A percentile compares a stretch with the other conserved stretches of the same genome.
phyloP scores from a whole-genome alignment of 148 eudicot genomes.

The Pharnaceum exiguum region DNA sequence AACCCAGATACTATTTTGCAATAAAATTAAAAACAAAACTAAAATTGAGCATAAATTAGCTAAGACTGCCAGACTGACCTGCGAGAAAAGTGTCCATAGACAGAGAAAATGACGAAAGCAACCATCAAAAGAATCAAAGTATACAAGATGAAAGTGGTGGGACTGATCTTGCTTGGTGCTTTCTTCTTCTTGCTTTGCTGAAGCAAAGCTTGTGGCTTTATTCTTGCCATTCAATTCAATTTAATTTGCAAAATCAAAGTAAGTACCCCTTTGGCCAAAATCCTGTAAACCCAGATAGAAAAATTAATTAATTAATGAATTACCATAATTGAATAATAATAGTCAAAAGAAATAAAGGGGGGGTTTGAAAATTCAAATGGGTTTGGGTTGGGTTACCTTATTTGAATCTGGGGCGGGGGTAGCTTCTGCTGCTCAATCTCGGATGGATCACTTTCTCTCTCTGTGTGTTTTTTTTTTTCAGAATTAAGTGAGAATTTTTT shows the following conservation, averaged over 20 bases:
- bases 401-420: no score
- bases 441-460: no score
- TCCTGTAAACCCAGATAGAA: conserved; percentile 1
- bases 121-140: conserved; percentile 43
- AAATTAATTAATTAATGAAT: background rate
- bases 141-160: conserved; percentile 50
- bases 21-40: background rate
- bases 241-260: background rate
- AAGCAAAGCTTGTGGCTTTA: conserved; percentile 90
- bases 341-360: no score
- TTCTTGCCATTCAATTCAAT: conserved; percentile 56
- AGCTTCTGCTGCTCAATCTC: no score
- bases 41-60: background rate
- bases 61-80: conserved; percentile 47
- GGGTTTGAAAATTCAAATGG: no score
- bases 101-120: conserved; percentile 57
- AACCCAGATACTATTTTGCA: background rate
- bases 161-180: conserved; percentile 63
- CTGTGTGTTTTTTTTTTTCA: no score
- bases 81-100: conserved; percentile 61
- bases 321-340: no score
- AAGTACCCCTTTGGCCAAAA: conserved; percentile 1
- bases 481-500: no score
- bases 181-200: conserved; percentile 98
- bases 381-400: no score